Conservation (phyloP, 495 filamentous ascomycete species). For the Pseudomonodictys pantanalensis region DNA sequence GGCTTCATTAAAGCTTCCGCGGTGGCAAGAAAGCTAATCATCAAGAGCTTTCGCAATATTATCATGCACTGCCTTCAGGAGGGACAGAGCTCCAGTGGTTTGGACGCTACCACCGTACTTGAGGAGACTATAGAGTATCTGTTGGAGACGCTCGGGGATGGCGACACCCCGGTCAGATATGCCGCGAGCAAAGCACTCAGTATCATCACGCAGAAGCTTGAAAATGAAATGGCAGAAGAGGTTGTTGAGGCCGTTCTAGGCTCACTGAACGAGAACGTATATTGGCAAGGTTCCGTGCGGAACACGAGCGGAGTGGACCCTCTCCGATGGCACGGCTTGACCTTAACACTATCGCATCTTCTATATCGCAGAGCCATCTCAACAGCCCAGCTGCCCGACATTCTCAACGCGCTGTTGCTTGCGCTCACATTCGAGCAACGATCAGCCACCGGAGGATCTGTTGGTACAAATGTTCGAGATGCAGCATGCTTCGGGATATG, state of each 20-base stretch:
- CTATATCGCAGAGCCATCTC: slow-evolving; percentile 76
- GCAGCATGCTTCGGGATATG: slow-evolving; percentile 95
- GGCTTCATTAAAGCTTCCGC: slow-evolving; percentile 63
- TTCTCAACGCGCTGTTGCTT: slow-evolving; percentile 66
- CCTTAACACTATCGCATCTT: slow-evolving; percentile 80
- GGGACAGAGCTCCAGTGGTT: slow-evolving; percentile 28
- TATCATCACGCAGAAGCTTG: slow-evolving; percentile 73
- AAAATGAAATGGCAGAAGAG: slow-evolving; percentile 73
- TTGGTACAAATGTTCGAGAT: slow-evolving; percentile 94
- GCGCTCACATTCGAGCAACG: slow-evolving; percentile 84
- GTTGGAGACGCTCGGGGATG: slow-evolving; percentile 67
- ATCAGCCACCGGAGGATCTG: slow-evolving; percentile 70
- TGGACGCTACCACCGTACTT: slow-evolving; percentile 41
- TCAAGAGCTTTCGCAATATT: slow-evolving; percentile 77
- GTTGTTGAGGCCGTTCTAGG: slow-evolving; percentile 82
- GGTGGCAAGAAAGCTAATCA: slow-evolving; percentile 69
- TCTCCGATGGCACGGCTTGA: slow-evolving; percentile 86
- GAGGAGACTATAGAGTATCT: slow-evolving; percentile 73
- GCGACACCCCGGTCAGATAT: slow-evolving; percentile 83
- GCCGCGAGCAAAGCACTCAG: slow-evolving; percentile 91
- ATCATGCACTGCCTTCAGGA: slow-evolving; percentile 58
- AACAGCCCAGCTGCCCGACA: slow-evolving; percentile 59
- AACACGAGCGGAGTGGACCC: slow-evolving; percentile 73
- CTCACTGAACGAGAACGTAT: slow-evolving; percentile 70
- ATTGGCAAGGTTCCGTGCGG: slow-evolving; percentile 57